phyloP scores from a whole-genome alignment of 164 flowering plant species.

The Aristolochia fimbriata region DNA sequence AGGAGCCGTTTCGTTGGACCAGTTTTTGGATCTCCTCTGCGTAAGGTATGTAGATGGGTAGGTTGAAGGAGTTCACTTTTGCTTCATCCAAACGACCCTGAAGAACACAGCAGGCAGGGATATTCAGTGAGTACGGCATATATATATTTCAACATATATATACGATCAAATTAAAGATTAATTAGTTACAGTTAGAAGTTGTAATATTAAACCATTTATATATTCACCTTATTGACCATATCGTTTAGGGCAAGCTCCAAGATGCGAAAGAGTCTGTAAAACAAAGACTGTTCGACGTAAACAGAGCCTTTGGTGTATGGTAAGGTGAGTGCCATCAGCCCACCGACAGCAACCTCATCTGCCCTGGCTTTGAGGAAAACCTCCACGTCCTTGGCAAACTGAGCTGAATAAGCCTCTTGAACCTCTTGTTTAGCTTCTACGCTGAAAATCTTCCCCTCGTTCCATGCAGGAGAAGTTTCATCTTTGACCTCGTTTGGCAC shows the following conservation, averaged over 20 bases:
- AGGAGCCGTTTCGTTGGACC: constrained; percentile 8
- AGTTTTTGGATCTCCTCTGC: constrained; percentile 2
- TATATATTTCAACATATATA: background rate
- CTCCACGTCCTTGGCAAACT: constrained; percentile 13
- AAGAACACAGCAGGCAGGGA: background rate
- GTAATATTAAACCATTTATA: too few species aligned
- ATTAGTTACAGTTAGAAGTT: too few species aligned
- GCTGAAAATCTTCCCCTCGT: constrained; percentile 19
- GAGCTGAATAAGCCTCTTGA: constrained; percentile 16
- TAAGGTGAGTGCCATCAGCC: background rate
- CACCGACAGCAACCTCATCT: constrained; percentile 20
- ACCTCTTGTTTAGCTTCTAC: constrained; percentile 11
- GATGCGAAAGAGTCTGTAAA: background rate
- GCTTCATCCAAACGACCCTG: constrained; percentile 13
- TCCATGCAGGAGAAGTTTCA: constrained; percentile 18
- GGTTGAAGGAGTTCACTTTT: constrained; percentile 16
- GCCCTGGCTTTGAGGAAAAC: constrained; percentile 17
- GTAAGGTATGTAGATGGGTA: constrained; percentile 13
- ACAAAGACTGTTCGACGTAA: background rate
- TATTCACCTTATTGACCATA: background rate
- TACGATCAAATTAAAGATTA: background rate
- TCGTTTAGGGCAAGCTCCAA: background rate
- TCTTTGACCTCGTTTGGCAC: constrained; percentile 15
- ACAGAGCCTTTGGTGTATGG: background rate
- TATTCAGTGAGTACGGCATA: too few species aligned